Conservation (phyloP, 495 filamentous ascomycete genomes). For the Neurospora discreta region DNA sequence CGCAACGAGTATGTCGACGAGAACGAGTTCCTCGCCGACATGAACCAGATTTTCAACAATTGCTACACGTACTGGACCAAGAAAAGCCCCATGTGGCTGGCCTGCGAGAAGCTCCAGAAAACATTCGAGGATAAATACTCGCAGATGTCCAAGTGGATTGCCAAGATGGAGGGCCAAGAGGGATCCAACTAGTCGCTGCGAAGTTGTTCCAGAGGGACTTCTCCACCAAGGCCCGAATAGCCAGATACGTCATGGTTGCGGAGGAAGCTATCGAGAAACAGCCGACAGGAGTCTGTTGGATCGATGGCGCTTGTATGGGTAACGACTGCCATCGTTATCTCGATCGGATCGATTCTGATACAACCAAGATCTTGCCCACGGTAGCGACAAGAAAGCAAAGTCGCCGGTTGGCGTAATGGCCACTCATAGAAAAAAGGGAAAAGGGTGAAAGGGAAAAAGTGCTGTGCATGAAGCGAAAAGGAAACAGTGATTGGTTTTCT, state of each 20-base stretch:
- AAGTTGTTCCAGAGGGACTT: not conserved
- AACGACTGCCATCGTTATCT: not conserved
- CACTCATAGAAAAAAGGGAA: not conserved
- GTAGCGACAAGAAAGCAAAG: not conserved
- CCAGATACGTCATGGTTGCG: not conserved
- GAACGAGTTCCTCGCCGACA: conserved; percentile 32
- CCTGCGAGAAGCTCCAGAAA: conserved; percentile 36
- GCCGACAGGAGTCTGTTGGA: not conserved
- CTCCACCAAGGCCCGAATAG: not conserved
- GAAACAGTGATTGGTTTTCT: not conserved
- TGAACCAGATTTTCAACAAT: conserved; percentile 39
- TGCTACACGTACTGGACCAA: conserved; percentile 37
- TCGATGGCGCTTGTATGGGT: not conserved
- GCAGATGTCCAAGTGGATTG: conserved; percentile 39
- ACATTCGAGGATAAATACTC: conserved; percentile 40
- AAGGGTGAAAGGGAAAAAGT: not conserved
- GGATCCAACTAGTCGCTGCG: not conserved
- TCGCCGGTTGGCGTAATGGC: not conserved
- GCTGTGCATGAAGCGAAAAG: not conserved
- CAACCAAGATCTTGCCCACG: not conserved
- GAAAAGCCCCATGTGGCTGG: conserved; percentile 31
- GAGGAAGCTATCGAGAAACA: not conserved
- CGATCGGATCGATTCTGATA: not conserved
- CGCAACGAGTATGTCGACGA: conserved; percentile 28
- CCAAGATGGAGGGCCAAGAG: conserved; percentile 36